Evolutionary conservation across 163 green algal species (phyloP), one percentile per base, ranked within the genome.

Genomic region (Prototheca cutis): DNA sequence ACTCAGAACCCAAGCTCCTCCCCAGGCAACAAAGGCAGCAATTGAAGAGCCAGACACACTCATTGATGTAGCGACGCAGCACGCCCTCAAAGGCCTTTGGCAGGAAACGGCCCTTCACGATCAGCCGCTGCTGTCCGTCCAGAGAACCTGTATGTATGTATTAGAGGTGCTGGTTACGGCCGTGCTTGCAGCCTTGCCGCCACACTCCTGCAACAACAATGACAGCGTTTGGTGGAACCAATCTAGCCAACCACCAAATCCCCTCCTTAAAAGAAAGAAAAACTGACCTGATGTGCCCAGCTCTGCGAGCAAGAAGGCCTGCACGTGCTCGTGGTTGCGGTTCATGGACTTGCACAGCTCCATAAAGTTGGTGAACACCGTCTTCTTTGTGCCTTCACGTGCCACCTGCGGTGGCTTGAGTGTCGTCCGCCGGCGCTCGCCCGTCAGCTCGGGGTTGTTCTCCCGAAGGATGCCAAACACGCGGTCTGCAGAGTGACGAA

Each of bases 301-400:
- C 78, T 97, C 91, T 10, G 87, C 83, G 28, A 97, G 70, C 55
- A 97, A 61, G 76, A 89, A 97, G 30, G 79, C 73, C 73, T 83
- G 79, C 31, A 96, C 86, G 66, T 98, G 91, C 65, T 98, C 90
- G 30, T 83, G 73, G 67, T 92, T 83, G 29, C 91, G 72, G 78
- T 98, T 96, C 89, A 98, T 96, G 47, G 75, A 79, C 72, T 95
- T 95, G 83, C 89, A 96, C 47, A 98, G 79, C 71, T 99, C 93
- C 80, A 94, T 94, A 73, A 98, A 98, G 82, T 99, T 99, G 58
- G 83, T 94, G 73, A 99, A 98, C 36, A 98, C 93, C 4, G 93
- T 99, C 85, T 98, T 98, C 82, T 99, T 99, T 33, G 93, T 99
- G 40, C 93, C 93, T 80, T 99, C 93, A 56, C 93, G 82, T 4